These are phyloP conservation scores for Daldinia loculata DNA, from an alignment of 495 filamentous ascomycete genomes.

Conservation along the genomic window DNA sequence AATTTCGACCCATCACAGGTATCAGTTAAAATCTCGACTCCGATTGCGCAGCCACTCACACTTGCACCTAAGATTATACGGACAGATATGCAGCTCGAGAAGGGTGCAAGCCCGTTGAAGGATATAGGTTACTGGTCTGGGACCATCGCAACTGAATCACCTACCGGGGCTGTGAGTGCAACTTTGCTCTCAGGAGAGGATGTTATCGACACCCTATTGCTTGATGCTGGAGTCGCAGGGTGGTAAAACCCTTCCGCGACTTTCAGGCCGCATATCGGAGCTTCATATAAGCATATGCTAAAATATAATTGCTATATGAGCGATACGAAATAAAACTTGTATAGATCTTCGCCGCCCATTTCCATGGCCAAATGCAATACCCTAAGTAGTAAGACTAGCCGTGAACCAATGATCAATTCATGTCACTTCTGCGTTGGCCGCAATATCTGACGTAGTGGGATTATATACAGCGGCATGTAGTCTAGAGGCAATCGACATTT, in stretches of 20 bases:
- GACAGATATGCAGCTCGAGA: slow-evolving; percentile 21
- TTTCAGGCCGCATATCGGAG: not conserved
- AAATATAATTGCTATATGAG: not conserved
- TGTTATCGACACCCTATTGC: slow-evolving; percentile 38
- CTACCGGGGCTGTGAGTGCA: slow-evolving; percentile 37
- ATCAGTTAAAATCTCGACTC: slow-evolving; percentile 33
- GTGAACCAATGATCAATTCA: slow-evolving; percentile 18
- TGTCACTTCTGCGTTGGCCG: slow-evolving; percentile 1
- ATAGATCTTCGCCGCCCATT: not conserved
- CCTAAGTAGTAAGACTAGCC: slow-evolving; percentile 25
- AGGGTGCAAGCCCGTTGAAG: slow-evolving; percentile 15
- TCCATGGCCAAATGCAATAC: slow-evolving; percentile 2
- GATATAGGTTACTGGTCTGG: slow-evolving; percentile 34
- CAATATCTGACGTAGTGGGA: not conserved
- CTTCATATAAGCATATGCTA: not conserved
- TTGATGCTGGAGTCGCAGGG: slow-evolving; percentile 38
- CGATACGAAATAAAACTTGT: not conserved
- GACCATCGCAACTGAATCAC: slow-evolving; percentile 19
- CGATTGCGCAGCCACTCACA: slow-evolving; percentile 44
- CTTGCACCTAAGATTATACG: slow-evolving; percentile 43
- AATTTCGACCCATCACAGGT: slow-evolving; percentile 21
- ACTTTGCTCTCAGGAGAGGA: slow-evolving; percentile 26
- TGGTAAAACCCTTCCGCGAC: slow-evolving; percentile 25
- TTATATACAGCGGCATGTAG: slow-evolving; percentile 7
- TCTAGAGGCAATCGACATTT: not conserved